Conservation (phyloP, 345 rosid species). For the Aethionema arabicum region DNA sequence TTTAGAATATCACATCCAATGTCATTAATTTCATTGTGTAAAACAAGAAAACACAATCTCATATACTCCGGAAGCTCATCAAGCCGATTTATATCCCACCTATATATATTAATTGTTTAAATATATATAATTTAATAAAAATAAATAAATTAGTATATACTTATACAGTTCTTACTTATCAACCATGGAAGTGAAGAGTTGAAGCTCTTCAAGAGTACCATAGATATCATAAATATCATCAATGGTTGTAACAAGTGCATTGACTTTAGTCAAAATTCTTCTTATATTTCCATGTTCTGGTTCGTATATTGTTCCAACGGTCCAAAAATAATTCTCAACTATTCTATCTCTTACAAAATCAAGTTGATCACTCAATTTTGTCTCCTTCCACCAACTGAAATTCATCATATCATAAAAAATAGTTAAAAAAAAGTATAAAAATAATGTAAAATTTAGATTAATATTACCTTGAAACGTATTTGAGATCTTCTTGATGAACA, state of each 20-base stretch:
- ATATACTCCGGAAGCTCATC: constrained; percentile 33
- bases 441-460: too few species aligned
- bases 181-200: constrained; percentile 34
- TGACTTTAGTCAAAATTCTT: constrained; percentile 27
- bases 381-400: constrained; percentile 42
- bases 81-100: constrained; percentile 25
- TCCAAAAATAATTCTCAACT: constrained; percentile 44
- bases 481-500: constrained; percentile 38
- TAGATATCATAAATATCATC: constrained; percentile 43
- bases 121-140: neutral
- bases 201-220: constrained; percentile 45
- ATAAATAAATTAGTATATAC: neutral
- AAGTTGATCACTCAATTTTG: constrained; percentile 31
- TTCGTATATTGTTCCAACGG: constrained; percentile 33
- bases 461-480: constrained; percentile 30
- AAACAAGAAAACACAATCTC: constrained; percentile 20
- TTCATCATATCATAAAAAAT: neutral
- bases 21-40: constrained; percentile 28
- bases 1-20: constrained; percentile 22
- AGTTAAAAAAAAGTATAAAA: too few species aligned
- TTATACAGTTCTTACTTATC: constrained; percentile 26
- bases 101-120: neutral
- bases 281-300: constrained; percentile 29
- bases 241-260: constrained; percentile 14
- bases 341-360: constrained; percentile 40